Percentiles rank a stretch among this genome's conserved stretches.
Conservation (phyloP, 2,329 filamentous ascomycete genomes). For the Fusarium sp. region DNA sequence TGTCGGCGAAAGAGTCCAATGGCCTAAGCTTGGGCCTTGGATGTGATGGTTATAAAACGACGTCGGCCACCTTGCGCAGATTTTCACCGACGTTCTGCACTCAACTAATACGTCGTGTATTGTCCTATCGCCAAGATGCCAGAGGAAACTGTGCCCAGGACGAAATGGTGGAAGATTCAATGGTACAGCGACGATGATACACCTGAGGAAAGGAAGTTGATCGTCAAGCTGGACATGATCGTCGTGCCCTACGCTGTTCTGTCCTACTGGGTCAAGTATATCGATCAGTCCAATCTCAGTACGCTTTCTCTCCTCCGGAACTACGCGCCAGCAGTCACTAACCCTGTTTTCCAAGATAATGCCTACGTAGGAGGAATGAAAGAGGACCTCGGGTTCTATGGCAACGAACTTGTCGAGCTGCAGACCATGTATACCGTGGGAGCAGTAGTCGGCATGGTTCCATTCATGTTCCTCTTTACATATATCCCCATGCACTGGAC, state of each 20-base stretch:
- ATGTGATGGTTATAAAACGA: neutral
- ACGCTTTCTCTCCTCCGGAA: neutral
- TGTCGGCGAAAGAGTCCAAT: neutral
- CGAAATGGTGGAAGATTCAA: constrained; percentile 9
- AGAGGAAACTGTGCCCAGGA: neutral
- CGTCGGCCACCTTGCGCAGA: neutral
- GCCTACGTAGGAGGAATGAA: constrained; percentile 69
- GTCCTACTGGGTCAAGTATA: constrained; percentile 47
- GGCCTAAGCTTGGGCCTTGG: neutral
- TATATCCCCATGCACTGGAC: constrained; percentile 63
- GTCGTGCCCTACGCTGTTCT: constrained; percentile 53
- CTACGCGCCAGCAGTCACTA: neutral
- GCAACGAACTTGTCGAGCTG: constrained; percentile 68
- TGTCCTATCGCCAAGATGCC: neutral
- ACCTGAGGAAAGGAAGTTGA: constrained; percentile 22
- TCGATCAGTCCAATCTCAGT: constrained; percentile 47
- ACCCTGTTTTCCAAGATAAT: constrained; percentile 58
- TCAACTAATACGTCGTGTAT: neutral
- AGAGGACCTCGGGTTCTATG: constrained; percentile 64
- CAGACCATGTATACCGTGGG: constrained; percentile 65
- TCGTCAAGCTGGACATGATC: constrained; percentile 67
- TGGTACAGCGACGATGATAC: constrained; percentile 21
- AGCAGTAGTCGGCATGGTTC: constrained; percentile 65
- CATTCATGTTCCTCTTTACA: constrained; percentile 66
- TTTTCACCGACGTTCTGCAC: neutral